These are phyloP conservation scores for Haplosporangium sp. DNA, from an alignment of 371 early-diverging fungal genomes.

Conservation along the genomic window DNA sequence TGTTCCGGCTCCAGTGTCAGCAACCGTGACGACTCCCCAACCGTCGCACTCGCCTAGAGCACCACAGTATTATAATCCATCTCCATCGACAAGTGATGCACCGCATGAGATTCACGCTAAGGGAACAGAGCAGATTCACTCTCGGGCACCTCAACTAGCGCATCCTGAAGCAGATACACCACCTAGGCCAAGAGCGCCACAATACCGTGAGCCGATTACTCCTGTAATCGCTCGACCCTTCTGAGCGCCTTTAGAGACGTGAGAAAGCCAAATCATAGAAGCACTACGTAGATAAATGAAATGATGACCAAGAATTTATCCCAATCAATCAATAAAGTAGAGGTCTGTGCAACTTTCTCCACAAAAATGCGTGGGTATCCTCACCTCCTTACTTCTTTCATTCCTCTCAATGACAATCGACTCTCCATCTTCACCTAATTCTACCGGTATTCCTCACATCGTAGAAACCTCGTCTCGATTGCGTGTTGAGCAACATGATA, in stretches of 20 bases:
- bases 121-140: not conserved
- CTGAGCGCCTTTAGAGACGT: not conserved
- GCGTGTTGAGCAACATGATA: conserved; percentile 26
- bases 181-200: not conserved
- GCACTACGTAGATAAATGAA: too few relatives aligned
- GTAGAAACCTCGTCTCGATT: conserved; percentile 11
- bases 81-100: not conserved
- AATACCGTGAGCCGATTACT: not conserved
- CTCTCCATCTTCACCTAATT: not conserved
- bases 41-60: not conserved
- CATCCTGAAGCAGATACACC: not conserved
- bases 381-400: too few relatives aligned
- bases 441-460: not conserved
- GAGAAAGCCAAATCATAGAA: not conserved
- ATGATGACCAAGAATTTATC: too few relatives aligned
- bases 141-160: not conserved
- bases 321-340: not conserved
- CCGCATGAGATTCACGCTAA: too few relatives aligned
- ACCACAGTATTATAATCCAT: not conserved
- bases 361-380: not conserved
- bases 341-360: not conserved
- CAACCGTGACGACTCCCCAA: not conserved
- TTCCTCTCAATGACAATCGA: not conserved
- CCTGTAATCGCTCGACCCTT: not conserved
- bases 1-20: not conserved